A percentile compares a stretch with the other conserved stretches of the same genome.
Evolutionary conservation across 495 filamentous ascomycete species (phyloP).

Genomic region (Endocarpon pusillum): DNA sequence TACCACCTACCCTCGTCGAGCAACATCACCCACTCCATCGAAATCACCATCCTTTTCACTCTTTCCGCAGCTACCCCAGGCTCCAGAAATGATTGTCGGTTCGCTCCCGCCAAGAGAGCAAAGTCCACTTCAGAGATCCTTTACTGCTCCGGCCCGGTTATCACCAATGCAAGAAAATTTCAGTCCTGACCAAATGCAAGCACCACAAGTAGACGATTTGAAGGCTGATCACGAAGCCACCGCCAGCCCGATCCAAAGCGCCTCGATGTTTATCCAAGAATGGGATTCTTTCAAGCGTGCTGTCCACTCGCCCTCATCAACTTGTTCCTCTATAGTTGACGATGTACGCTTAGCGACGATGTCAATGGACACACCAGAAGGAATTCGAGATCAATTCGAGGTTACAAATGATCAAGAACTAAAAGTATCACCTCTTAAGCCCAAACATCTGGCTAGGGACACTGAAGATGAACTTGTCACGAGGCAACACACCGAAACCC

Average conservation of each 20-base stretch:
- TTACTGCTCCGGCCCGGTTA: neutral
- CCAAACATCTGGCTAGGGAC: neutral
- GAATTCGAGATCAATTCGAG: neutral
- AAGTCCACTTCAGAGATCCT: neutral
- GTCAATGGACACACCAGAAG: no score
- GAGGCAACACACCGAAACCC: neutral
- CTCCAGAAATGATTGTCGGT: neutral
- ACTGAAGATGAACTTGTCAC: neutral
- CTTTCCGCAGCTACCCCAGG: slow-evolving; percentile 30
- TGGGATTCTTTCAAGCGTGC: neutral
- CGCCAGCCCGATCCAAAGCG: neutral
- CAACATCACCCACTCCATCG: slow-evolving; percentile 40
- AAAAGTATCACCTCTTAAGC: neutral
- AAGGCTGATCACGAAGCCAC: neutral
- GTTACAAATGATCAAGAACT: neutral
- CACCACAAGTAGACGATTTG: no score
- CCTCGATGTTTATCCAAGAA: neutral
- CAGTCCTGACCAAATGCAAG: no score
- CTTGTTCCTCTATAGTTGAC: neutral
- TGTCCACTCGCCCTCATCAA: neutral
- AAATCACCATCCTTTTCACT: slow-evolving; percentile 43
- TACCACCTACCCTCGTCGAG: slow-evolving; percentile 26
- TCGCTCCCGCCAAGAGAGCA: no score
- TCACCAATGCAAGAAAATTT: slow-evolving; percentile 1
- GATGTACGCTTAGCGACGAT: no score